Conservation (phyloP, 2,329 filamentous ascomycete species). For the Leptosphaerulina australis region DNA sequence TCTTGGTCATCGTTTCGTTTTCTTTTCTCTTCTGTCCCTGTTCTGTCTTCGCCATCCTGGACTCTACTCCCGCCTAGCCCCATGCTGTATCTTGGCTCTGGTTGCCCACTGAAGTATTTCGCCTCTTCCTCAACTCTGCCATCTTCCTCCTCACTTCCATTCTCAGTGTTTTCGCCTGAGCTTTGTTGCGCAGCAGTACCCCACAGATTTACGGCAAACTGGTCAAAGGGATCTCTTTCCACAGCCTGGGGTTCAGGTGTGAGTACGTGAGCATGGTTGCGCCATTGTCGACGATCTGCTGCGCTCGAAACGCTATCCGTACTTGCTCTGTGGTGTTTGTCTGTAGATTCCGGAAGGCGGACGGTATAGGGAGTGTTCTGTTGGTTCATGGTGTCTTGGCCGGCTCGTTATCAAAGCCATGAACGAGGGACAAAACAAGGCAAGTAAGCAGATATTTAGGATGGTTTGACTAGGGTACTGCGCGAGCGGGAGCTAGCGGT, state of each 20-base stretch:
- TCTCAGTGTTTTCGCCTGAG: not conserved
- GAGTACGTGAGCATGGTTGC: constrained; percentile 29
- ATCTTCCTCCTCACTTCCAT: not conserved
- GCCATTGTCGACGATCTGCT: constrained; percentile 31
- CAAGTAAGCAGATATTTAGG: not conserved
- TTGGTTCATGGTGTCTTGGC: constrained; percentile 7
- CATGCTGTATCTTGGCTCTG: not conserved
- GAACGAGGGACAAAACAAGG: not conserved
- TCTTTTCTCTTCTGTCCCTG: not conserved
- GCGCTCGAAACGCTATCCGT: constrained; percentile 26
- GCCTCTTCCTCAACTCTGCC: not conserved
- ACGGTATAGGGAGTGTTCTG: constrained; percentile 14
- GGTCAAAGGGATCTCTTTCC: constrained; percentile 31
- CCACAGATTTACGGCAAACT: constrained; percentile 1
- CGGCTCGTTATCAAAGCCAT: not conserved
- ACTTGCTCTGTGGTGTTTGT: constrained; percentile 1
- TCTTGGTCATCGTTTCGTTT: not conserved
- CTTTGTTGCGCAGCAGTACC: not conserved
- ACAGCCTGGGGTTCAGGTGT: constrained; percentile 24
- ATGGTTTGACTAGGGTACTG: not conserved
- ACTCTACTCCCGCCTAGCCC: not conserved
- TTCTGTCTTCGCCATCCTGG: not conserved
- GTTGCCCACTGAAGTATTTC: not conserved
- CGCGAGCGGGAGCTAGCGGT: constrained; percentile 6
- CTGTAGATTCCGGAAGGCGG: not conserved